Percentiles rank a stretch among this genome's conserved stretches.
Conservation (phyloP, 2,329 filamentous ascomycete species). For the Botryosphaeria dothidea region DNA sequence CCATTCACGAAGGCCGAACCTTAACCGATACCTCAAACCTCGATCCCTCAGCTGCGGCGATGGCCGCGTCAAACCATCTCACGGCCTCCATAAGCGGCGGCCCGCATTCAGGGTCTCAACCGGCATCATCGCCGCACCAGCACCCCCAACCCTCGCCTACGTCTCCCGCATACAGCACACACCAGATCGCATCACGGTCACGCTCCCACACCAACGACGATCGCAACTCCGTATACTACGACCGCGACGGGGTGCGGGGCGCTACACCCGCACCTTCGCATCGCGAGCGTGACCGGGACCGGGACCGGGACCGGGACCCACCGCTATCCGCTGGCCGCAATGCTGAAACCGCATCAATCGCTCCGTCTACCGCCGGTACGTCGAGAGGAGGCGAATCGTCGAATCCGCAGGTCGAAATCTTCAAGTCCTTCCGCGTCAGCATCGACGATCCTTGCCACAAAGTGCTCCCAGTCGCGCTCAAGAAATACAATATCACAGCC, state of each 20-base stretch:
- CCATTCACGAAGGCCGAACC: constrained; percentile 46
- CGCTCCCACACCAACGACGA: constrained; percentile 31
- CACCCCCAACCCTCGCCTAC: constrained; percentile 30
- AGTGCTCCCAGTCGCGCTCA: constrained; percentile 89
- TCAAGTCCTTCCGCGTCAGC: constrained; percentile 97
- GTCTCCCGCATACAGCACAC: constrained; percentile 19
- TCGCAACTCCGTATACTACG: constrained; percentile 4
- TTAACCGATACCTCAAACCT: constrained; percentile 45
- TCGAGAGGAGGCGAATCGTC: constrained; percentile 26
- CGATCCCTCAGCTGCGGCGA: constrained; percentile 52
- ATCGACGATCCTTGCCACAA: constrained; percentile 99
- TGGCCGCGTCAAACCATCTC: constrained; percentile 52
- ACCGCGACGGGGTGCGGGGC: constrained; percentile 2
- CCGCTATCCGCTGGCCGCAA: constrained; percentile 37
- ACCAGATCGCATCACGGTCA: constrained; percentile 2
- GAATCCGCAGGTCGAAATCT: constrained; percentile 78
- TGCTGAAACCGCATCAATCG: constrained; percentile 25
- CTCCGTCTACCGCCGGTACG: constrained; percentile 10
- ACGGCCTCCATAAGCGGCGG: constrained; percentile 48
- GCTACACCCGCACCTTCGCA: constrained; percentile 10
- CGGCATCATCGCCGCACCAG: constrained; percentile 43
- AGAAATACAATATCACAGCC: constrained; percentile 97
- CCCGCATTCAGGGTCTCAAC: constrained; percentile 21
- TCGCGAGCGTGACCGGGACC: constrained; percentile 8
- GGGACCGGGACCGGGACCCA: constrained; percentile 24